Evolutionary conservation across 495 filamentous ascomycete genomes (phyloP), one percentile per base, ranked within the genome.

Genomic region (Neurospora sublineolata): DNA sequence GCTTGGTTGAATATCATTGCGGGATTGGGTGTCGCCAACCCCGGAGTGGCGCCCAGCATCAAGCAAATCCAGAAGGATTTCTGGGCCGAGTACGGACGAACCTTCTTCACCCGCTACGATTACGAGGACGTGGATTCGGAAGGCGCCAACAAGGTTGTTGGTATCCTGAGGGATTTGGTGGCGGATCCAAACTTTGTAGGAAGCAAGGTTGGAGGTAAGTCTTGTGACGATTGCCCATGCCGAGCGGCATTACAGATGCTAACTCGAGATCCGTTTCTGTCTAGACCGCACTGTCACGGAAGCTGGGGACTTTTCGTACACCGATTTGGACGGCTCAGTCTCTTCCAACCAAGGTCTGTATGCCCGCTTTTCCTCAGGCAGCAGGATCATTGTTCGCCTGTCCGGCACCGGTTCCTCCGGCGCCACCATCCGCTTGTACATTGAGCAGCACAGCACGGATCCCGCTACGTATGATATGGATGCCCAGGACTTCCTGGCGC

Each of bases 1-100:
- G 95, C 95, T 41, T 99, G 95, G 95, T 81, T 99, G 78, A 99
- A 99, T 83, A 96, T 99, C 81, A 97, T 99, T 77, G 96, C 95
- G 52, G 95, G 93, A 73, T 89, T 98, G 16, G 93, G 93, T 70
- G 87, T 97, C 83, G 85, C 93, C 74, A 88, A 92, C 78, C 88
- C 92, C 60, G 85, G 80, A 7, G 87, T 88, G 41, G 87, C 88
- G 6, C 95, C 96, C 44, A 96, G 92, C 84, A 99, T 99, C 79
- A 90, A 90, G 73, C 91, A 91, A 76, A 97, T 99, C 82, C 95
- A 98, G 86, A 88, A 92, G 72, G 94, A 97, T 75, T 98, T 99
- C 89, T 99, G 95, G 95, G 87, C 90, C 74, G 93, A 88, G 71
- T 99, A 99, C 79, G 95, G 95, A 75, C 92, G 95, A 52, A 97